phyloP scores from a whole-genome alignment of 768 basidiomycete genomes.

The Macrolepiota dolichaula region DNA sequence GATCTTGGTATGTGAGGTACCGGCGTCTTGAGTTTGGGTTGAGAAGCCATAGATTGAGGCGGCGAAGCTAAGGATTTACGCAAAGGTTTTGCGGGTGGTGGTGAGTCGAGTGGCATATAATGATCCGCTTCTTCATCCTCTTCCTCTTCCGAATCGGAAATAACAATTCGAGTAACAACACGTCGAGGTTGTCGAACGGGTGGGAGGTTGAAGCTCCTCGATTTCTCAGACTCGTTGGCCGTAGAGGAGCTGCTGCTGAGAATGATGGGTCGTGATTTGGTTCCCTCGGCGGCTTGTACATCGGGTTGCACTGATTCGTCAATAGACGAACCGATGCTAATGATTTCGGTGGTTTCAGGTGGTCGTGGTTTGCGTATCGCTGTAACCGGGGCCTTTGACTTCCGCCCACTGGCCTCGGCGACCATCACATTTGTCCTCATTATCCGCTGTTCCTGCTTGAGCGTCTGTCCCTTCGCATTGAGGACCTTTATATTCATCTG shows the following conservation, averaged over 20 bases:
- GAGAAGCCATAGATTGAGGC: background rate
- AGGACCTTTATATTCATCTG: slow-evolving; percentile 67
- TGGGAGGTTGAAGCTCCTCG: slow-evolving; percentile 20
- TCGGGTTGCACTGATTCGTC: background rate
- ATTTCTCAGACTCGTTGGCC: slow-evolving; percentile 20
- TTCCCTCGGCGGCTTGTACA: background rate
- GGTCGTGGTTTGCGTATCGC: background rate
- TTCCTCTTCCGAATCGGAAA: slow-evolving; percentile 46
- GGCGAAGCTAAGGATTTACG: slow-evolving; percentile 1
- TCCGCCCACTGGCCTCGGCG: slow-evolving; percentile 23
- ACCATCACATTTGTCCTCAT: slow-evolving; percentile 41
- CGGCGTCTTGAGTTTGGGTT: background rate
- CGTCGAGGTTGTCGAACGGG: slow-evolving; percentile 24
- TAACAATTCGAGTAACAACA: slow-evolving; percentile 24
- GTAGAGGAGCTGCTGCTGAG: background rate
- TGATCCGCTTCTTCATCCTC: slow-evolving; percentile 13
- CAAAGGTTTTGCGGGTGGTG: slow-evolving; percentile 11
- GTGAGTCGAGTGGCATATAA: slow-evolving; percentile 12
- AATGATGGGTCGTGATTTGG: background rate
- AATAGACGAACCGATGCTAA: slow-evolving; percentile 4
- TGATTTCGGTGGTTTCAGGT: background rate
- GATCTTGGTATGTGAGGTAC: background rate
- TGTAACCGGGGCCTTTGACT: background rate
- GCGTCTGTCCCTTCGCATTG: slow-evolving; percentile 53
- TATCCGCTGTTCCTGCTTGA: slow-evolving; percentile 61